Evolutionary conservation across 2,329 filamentous ascomycete genomes (phyloP), one percentile per base, ranked within the genome.

Genomic region (Trichoderma simmonsii): DNA sequence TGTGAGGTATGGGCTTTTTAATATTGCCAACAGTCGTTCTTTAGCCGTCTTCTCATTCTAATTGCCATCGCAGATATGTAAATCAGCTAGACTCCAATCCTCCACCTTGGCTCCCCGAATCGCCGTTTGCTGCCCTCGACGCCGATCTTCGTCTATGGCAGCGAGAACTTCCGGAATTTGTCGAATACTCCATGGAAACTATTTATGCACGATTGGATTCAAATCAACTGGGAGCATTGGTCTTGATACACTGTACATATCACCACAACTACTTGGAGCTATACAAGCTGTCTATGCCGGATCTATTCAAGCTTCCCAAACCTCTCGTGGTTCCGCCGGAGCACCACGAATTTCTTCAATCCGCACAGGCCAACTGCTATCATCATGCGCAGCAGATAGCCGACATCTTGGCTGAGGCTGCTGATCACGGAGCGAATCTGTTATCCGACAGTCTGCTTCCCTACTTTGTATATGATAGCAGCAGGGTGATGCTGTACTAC

Each of bases 401-500:
- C 3, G 76, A 76, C 8, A 82, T 84, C 24, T 72, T 83, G 21
- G 79, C 81, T 7, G 81, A 83, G 67, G 81, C 82, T 8, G 80
- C 80, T 3, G 80, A 81, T 48, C 82, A 85, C 73, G 84, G 83
- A 15, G 75, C 79, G 6, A 76, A 81, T 4, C 80, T 83, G 43
- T 73, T 86, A 28, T 83, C 83, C 0, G 84, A 86, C 60, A 83
- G 82, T 59, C 77, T 85, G 75, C 78, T 85, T 34, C 84, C 84
- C 1, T 84, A 83, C 18, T 85, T 85, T 72, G 80, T 83, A 2
- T 85, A 85, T 74, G 84, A 85, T 69, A 85, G 83, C 73, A 85
- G 82, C 63, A 80, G 84, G 5, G 82, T 85, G 48, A 85, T 86
- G 82, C 75, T 86, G 1, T 85, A 86, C 74, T 85, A 85, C 71